phyloP scores from a whole-genome alignment of 805 yeast species.

The Zygosaccharomyces bailii region DNA sequence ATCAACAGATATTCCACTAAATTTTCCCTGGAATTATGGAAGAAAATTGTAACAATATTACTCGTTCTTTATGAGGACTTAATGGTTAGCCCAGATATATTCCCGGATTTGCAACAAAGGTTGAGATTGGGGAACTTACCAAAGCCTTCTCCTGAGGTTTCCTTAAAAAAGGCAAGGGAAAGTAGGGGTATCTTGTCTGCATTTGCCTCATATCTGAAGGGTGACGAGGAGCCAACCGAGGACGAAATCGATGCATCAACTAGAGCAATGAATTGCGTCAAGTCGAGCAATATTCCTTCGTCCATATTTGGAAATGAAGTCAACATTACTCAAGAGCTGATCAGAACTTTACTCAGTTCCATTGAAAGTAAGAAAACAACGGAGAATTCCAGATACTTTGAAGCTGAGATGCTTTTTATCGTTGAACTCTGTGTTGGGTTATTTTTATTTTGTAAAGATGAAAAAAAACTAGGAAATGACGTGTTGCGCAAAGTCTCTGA shows the following conservation, averaged over 20 bases:
- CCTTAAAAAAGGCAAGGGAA: conserved; percentile 59
- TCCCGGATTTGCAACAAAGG: conserved; percentile 59
- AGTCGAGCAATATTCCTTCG: conserved; percentile 57
- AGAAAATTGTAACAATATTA: conserved; percentile 53
- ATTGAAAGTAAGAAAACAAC: conserved; percentile 36
- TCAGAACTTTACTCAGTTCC: conserved; percentile 35
- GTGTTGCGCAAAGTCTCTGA: conserved; percentile 22
- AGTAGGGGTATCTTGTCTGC: conserved; percentile 84
- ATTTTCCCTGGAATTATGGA: conserved; percentile 50
- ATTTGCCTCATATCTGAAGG: conserved; percentile 86
- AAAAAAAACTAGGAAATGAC: conserved; percentile 27
- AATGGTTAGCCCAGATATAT: conserved; percentile 61
- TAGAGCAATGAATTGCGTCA: conserved; percentile 78
- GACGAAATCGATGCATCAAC: conserved; percentile 86
- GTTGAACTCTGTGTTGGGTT: conserved; percentile 41
- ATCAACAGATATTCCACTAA: conserved; percentile 49
- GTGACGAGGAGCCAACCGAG: conserved; percentile 93
- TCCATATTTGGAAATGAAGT: conserved; percentile 50
- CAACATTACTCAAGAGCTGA: conserved; percentile 34
- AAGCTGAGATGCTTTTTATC: conserved; percentile 47
- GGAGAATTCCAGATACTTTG: conserved; percentile 40
- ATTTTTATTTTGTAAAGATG: conserved; percentile 33
- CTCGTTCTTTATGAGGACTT: conserved; percentile 69
- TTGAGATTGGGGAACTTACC: conserved; percentile 53
- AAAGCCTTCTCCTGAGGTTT: conserved; percentile 61